These are phyloP conservation scores for Parathielavia hyrcaniae DNA, from an alignment of 495 filamentous ascomycete species.

Conservation along the genomic window DNA sequence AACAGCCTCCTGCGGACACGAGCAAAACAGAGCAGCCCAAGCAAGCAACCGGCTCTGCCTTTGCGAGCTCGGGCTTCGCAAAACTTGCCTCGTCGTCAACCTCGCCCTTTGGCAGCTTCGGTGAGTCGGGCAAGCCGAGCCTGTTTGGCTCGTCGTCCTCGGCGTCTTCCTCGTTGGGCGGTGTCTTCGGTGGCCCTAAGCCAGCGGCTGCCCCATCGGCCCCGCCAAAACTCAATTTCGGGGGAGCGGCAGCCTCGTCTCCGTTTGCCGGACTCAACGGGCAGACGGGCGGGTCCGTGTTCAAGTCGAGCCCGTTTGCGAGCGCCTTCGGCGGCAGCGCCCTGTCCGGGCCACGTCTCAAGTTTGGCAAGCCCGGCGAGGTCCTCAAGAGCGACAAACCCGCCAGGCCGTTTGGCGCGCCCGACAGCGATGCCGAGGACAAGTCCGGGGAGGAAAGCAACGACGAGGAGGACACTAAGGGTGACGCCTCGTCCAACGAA, in stretches of 20 bases:
- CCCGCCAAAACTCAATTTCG: conserved; percentile 33
- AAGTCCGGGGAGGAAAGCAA: conserved; percentile 42
- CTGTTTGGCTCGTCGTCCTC: conserved; percentile 32
- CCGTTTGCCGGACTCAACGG: conserved; percentile 27
- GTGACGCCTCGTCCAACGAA: conserved; percentile 19
- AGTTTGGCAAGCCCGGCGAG: conserved; percentile 61
- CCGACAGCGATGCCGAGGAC: conserved; percentile 56
- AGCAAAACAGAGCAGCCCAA: conserved; percentile 16
- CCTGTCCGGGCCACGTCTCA: conserved; percentile 48
- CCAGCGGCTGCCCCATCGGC: conserved; percentile 32
- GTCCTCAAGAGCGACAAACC: conserved; percentile 53
- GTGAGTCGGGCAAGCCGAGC: conserved; percentile 34
- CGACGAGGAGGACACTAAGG: conserved; percentile 29
- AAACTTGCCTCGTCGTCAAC: conserved; percentile 44
- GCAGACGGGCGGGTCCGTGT: conserved; percentile 36
- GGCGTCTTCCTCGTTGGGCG: conserved; percentile 33
- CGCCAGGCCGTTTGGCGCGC: conserved; percentile 64
- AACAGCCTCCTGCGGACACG: conserved; percentile 7
- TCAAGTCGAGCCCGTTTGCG: conserved; percentile 37
- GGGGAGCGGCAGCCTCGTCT: conserved; percentile 25
- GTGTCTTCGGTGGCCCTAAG: conserved; percentile 27
- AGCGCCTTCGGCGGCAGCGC: conserved; percentile 53
- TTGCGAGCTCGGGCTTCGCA: conserved; percentile 47
- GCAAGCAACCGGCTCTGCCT: conserved; percentile 41
- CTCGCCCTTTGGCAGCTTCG: conserved; percentile 39